phyloP scores from a whole-genome alignment of 2,329 filamentous ascomycete species.

The Thyridium curvatum region DNA sequence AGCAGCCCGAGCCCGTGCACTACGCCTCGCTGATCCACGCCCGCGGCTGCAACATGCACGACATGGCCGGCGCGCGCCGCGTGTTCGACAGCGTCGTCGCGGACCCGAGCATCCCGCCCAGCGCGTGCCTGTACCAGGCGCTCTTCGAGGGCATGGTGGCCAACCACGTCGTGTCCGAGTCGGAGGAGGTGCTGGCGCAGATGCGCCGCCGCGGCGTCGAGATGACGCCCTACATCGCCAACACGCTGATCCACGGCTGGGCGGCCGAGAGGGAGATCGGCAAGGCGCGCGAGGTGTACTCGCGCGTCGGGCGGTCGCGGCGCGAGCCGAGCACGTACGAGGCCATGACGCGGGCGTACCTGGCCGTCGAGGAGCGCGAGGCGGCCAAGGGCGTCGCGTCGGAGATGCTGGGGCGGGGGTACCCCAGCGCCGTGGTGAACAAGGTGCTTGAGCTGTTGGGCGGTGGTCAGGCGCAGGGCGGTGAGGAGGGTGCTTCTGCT shows the following conservation, averaged over 20 bases:
- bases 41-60: constrained; percentile 87
- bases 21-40: constrained; percentile 95
- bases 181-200: constrained; percentile 64
- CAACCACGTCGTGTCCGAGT: constrained; percentile 77
- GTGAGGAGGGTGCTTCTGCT: too few relatives aligned
- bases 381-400: constrained; percentile 72
- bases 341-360: constrained; percentile 91
- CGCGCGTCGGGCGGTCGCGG: constrained; percentile 67
- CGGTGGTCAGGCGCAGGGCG: constrained; percentile 39
- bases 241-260: constrained; percentile 97
- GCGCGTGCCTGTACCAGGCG: constrained; percentile 89
- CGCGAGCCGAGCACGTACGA: constrained; percentile 98
- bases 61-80: constrained; percentile 74
- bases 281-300: constrained; percentile 74
- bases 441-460: constrained; percentile 90
- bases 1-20: constrained; percentile 83
- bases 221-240: constrained; percentile 95
- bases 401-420: constrained; percentile 87
- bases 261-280: constrained; percentile 73
- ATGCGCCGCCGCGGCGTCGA: constrained; percentile 73
- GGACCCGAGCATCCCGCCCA: constrained; percentile 60
- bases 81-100: constrained; percentile 77
- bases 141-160: constrained; percentile 97
- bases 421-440: constrained; percentile 83
- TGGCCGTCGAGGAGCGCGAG: constrained; percentile 74